phyloP scores from a whole-genome alignment of 2,329 filamentous ascomycete species.

The Epichloe coenophiala region DNA sequence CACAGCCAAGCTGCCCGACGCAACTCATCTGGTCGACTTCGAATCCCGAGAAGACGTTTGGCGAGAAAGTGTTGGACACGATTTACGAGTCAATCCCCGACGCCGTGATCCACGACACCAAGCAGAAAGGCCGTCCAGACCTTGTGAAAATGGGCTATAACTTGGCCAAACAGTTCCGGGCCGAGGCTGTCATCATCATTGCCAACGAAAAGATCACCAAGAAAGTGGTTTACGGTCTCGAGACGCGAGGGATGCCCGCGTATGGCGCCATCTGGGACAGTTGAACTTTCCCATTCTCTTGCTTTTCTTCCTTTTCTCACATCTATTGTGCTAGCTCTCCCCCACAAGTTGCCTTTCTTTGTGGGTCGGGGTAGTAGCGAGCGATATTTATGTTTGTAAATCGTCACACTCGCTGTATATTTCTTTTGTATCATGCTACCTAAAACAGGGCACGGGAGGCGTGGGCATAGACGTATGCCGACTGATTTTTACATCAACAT shows the following conservation, averaged over 20 bases:
- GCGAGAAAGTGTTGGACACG: conserved; percentile 37
- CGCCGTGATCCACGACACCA: conserved; percentile 56
- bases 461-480: neutral
- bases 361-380: neutral
- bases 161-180: conserved; percentile 37
- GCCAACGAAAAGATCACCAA: conserved; percentile 55
- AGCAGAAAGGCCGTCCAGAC: conserved; percentile 43
- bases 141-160: conserved; percentile 37
- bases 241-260: conserved; percentile 50
- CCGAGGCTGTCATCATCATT: conserved; percentile 63
- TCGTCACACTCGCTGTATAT: neutral
- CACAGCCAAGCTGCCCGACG: conserved; percentile 32
- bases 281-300: conserved; percentile 8
- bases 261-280: conserved; percentile 64
- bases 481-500: neutral
- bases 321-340: neutral
- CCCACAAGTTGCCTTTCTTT: neutral
- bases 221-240: conserved; percentile 55
- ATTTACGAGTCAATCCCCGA: conserved; percentile 45
- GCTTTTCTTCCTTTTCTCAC: neutral
- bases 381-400: neutral
- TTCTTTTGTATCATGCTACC: neutral
- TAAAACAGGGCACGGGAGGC: neutral
- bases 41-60: conserved; percentile 48
- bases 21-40: conserved; percentile 59